phyloP scores from a whole-genome alignment of 1,284 basidiomycete genomes.

The Sanghuangporus weigelae region DNA sequence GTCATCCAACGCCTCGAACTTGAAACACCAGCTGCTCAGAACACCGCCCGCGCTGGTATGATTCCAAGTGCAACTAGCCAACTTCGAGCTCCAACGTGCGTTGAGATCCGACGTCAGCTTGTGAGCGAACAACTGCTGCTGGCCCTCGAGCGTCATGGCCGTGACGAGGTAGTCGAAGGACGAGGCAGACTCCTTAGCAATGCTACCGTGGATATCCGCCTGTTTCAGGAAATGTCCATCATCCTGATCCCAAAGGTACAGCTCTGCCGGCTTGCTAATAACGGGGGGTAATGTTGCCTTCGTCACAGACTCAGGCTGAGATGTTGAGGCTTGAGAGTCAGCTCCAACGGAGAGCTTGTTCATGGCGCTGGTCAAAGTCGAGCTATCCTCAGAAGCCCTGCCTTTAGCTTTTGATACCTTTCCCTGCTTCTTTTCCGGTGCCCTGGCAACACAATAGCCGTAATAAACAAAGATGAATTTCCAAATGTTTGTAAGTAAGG shows the following conservation, averaged over 20 bases:
- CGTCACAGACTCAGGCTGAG: not conserved
- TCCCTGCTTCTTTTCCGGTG: slow-evolving; percentile 14
- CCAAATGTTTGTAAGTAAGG: not conserved
- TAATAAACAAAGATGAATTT: not conserved
- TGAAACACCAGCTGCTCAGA: slow-evolving; percentile 81
- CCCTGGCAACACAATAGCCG: not conserved
- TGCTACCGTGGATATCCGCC: slow-evolving; percentile 64
- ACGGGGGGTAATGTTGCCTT: slow-evolving; percentile 30
- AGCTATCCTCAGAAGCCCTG: slow-evolving; percentile 18
- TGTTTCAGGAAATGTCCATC: slow-evolving; percentile 70
- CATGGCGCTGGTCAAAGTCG: slow-evolving; percentile 18
- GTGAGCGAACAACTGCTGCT: slow-evolving; percentile 53
- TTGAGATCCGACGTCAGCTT: slow-evolving; percentile 70
- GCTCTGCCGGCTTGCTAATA: slow-evolving; percentile 41
- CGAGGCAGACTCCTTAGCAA: slow-evolving; percentile 48
- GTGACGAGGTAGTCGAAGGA: slow-evolving; percentile 62
- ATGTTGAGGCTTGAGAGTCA: slow-evolving; percentile 11
- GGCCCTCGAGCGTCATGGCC: slow-evolving; percentile 44
- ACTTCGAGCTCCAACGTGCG: slow-evolving; percentile 58
- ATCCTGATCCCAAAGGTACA: slow-evolving; percentile 75
- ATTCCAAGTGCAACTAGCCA: slow-evolving; percentile 83
- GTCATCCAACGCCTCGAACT: slow-evolving; percentile 55
- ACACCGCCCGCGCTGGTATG: slow-evolving; percentile 54
- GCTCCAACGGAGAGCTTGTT: slow-evolving; percentile 16
- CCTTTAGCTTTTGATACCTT: slow-evolving; percentile 24